A percentile compares a stretch with the other conserved stretches of the same genome.
Conservation (phyloP, 2,329 filamentous ascomycete species). For the Penicillium sp. region DNA sequence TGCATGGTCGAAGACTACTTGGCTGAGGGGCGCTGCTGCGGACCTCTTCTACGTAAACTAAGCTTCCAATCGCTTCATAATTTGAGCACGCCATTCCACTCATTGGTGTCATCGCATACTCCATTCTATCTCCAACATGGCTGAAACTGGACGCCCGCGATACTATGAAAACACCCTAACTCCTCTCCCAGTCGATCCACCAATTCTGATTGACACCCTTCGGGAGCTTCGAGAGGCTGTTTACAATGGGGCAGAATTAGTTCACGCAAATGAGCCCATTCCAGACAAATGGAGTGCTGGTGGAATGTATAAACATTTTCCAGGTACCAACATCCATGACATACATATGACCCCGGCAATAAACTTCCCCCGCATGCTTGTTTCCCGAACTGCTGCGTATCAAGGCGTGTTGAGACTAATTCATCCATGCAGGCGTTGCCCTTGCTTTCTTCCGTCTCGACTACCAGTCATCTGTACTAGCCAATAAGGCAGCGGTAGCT, state of each 20-base stretch:
- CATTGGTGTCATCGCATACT: background rate
- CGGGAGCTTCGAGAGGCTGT: constrained; percentile 34
- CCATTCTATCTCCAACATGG: constrained; percentile 11
- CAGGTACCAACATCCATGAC: constrained; percentile 27
- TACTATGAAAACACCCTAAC: constrained; percentile 24
- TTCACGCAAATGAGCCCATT: constrained; percentile 27
- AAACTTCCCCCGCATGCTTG: background rate
- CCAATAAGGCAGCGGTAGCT: constrained; percentile 9
- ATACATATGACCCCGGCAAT: background rate
- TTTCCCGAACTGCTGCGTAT: background rate
- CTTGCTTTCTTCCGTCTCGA: constrained; percentile 42
- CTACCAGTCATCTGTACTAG: constrained; percentile 34
- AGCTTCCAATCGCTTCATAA: constrained; percentile 1
- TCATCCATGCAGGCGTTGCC: constrained; percentile 32
- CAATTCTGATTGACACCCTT: constrained; percentile 22
- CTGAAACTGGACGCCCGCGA: constrained; percentile 19
- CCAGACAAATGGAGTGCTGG: constrained; percentile 25
- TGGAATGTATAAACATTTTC: constrained; percentile 36
- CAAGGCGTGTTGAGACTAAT: constrained; percentile 5
- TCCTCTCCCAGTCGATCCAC: constrained; percentile 14
- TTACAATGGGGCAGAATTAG: constrained; percentile 27
- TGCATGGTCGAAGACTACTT: background rate
- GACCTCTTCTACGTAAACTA: background rate
- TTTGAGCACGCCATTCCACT: constrained; percentile 15
- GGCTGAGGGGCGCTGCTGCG: background rate